These are phyloP conservation scores for Diutina pseudorugosa DNA, from an alignment of 1,139 yeast genomes.

Conservation along the genomic window DNA sequence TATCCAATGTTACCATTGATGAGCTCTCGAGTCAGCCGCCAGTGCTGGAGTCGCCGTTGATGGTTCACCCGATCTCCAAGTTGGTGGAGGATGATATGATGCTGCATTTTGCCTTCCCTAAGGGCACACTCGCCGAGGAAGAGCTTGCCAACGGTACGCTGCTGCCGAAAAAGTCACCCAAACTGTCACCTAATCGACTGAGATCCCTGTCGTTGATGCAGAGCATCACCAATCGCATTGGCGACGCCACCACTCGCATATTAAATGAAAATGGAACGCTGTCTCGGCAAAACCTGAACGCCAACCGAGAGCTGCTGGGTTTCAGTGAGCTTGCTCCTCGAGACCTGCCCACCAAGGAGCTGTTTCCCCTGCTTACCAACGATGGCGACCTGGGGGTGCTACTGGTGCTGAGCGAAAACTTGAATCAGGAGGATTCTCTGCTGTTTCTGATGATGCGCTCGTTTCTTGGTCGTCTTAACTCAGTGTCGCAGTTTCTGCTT, in stretches of 20 bases:
- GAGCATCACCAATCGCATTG: constrained; percentile 20
- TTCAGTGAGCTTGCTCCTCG: background rate
- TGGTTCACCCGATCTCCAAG: background rate
- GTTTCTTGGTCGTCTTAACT: background rate
- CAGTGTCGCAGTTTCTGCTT: background rate
- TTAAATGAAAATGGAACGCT: background rate
- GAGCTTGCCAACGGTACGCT: constrained; percentile 5
- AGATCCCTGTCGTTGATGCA: constrained; percentile 29
- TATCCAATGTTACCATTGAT: constrained; percentile 24
- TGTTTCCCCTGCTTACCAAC: background rate
- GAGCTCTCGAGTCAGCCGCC: constrained; percentile 13
- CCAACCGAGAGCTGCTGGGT: background rate
- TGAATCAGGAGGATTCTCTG: background rate
- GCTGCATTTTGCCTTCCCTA: constrained; percentile 15
- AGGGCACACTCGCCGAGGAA: constrained; percentile 15
- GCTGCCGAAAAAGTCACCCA: background rate
- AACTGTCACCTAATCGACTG: constrained; percentile 13
- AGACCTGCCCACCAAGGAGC: constrained; percentile 1
- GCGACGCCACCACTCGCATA: constrained; percentile 9
- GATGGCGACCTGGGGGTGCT: background rate
- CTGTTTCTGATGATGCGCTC: constrained; percentile 1
- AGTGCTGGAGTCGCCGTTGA: constrained; percentile 4
- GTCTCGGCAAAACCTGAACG: background rate
- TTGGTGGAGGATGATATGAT: constrained; percentile 20
- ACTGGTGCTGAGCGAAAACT: constrained; percentile 1